Percentiles rank a stretch among this genome's conserved stretches.
phyloP scores from a whole-genome alignment of 2,329 filamentous ascomycete genomes.

The Colletotrichum eremochloae region DNA sequence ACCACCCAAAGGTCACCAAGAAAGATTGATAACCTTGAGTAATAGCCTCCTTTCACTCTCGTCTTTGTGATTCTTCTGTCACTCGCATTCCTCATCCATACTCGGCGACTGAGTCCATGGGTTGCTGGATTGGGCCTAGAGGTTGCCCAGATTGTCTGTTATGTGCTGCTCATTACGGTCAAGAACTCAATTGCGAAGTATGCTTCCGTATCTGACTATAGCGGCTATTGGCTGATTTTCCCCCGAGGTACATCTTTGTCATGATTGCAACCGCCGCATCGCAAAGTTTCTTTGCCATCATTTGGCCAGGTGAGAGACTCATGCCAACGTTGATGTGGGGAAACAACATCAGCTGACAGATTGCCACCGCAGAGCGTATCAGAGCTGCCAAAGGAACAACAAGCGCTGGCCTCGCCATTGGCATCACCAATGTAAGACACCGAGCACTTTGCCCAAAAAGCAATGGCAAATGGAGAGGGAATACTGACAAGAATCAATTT shows the following conservation, averaged over 20 bases:
- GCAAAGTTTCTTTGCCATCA: slow-evolving; percentile 54
- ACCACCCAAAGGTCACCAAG: background rate
- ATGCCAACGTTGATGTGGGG: background rate
- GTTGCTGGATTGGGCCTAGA: slow-evolving; percentile 48
- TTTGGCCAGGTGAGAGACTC: slow-evolving; percentile 51
- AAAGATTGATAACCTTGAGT: background rate
- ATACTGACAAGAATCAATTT: slow-evolving; percentile 1
- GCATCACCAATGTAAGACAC: slow-evolving; percentile 50
- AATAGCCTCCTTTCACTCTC: slow-evolving; percentile 43
- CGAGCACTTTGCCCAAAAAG: background rate
- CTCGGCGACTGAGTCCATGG: slow-evolving; percentile 44
- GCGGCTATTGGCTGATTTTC: background rate
- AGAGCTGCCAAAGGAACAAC: slow-evolving; percentile 55
- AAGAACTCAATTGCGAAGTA: slow-evolving; percentile 50
- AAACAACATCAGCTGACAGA: background rate
- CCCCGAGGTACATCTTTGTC: slow-evolving; percentile 50
- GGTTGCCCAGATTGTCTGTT: slow-evolving; percentile 53
- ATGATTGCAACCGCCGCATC: slow-evolving; percentile 55
- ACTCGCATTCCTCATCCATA: slow-evolving; percentile 45
- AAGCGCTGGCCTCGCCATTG: slow-evolving; percentile 54
- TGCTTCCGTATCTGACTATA: background rate
- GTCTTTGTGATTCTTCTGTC: slow-evolving; percentile 47
- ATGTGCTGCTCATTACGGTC: slow-evolving; percentile 55
- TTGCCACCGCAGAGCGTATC: slow-evolving; percentile 50
- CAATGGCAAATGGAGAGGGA: background rate